These are phyloP conservation scores for Gliomastix tumulicola DNA, from an alignment of 2,329 filamentous ascomycete species.

Conservation along the genomic window DNA sequence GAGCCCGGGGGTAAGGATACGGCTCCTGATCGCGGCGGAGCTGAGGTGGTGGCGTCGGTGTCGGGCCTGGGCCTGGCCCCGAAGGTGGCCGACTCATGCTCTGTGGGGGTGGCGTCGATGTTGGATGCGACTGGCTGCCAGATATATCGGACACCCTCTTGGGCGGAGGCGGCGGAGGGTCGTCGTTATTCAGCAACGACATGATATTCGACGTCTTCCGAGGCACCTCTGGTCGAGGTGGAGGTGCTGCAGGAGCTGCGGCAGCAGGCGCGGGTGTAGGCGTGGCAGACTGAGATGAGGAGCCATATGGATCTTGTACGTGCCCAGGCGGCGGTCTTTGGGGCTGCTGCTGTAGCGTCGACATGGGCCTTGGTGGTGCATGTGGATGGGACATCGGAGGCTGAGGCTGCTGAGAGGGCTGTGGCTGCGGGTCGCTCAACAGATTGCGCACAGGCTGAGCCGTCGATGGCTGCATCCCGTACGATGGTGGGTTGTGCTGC, in stretches of 20 bases:
- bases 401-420: no score
- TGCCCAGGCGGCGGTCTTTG: slow-evolving; percentile 20
- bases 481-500: slow-evolving; percentile 9
- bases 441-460: slow-evolving; percentile 25
- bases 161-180: slow-evolving; percentile 33
- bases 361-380: slow-evolving; percentile 29
- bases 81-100: slow-evolving; percentile 31
- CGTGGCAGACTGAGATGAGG: no score
- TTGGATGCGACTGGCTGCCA: slow-evolving; percentile 27
- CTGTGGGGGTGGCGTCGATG: slow-evolving; percentile 43
- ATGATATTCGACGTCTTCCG: slow-evolving; percentile 59
- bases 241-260: slow-evolving; percentile 19
- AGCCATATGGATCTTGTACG: slow-evolving; percentile 19
- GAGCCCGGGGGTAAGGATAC: slow-evolving; percentile 35
- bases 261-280: slow-evolving; percentile 17
- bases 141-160: slow-evolving; percentile 45
- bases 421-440: slow-evolving; percentile 28
- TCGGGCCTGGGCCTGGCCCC: slow-evolving; percentile 14
- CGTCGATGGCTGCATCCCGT: not conserved
- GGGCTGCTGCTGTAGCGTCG: slow-evolving; percentile 28
- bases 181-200: slow-evolving; percentile 56
- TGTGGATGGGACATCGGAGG: no score
- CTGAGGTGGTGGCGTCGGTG: slow-evolving; percentile 29
- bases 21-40: slow-evolving; percentile 43
- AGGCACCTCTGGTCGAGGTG: slow-evolving; percentile 34